Base-by-base conservation (phyloP, 2,329 filamentous ascomycete species). In the Botrytis aclada region DNA sequence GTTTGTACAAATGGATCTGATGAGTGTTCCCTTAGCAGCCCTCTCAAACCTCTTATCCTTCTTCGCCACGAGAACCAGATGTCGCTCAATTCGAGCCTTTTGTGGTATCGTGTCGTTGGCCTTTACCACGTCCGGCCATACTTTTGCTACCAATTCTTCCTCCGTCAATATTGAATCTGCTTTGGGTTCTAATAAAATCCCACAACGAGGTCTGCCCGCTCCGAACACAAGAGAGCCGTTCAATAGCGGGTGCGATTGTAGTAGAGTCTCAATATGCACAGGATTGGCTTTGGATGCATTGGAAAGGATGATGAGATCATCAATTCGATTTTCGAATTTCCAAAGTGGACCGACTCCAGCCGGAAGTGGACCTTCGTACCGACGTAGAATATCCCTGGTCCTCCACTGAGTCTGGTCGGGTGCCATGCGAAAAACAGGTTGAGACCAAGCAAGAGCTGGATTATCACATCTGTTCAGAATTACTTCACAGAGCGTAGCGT, bases 231-330 rank as follows among this genome's bases (percentile, higher is more conserved):
- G 51, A 5, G 79, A 80, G 3, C 79, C 77, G 2, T 77, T 74
- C 1, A 85, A 75, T 5, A 67, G 3, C 4, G 75, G 79, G 71
- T 84, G 81, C 1, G 73, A 75, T 43, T 78, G 78, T 22, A 85
- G 78, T 7, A 78, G 76, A 29, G 74, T 77, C 74, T 85, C 84
- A 76, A 84, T 81, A 3, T 79, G 77, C 3, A 83, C 72, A 0
- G 85, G 84, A 60, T 85, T 85, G 58, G 84, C 80, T 73, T 85
- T 86, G 64, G 83, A 81, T 1, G 84, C 84, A 72, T 83, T 85
- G 39, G 80, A 81, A n/a, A 85, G 77, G 0, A 85, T 81, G 34
- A 86, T 81, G 4, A 84, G 80, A 75, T 86, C 84, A 61, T 72
- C 70, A 1, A 72, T 32, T 1, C 84, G 78, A 12, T 71, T 70